Evolutionary conservation across 768 basidiomycete genomes (phyloP).

Genomic region (Suillus discolor): DNA sequence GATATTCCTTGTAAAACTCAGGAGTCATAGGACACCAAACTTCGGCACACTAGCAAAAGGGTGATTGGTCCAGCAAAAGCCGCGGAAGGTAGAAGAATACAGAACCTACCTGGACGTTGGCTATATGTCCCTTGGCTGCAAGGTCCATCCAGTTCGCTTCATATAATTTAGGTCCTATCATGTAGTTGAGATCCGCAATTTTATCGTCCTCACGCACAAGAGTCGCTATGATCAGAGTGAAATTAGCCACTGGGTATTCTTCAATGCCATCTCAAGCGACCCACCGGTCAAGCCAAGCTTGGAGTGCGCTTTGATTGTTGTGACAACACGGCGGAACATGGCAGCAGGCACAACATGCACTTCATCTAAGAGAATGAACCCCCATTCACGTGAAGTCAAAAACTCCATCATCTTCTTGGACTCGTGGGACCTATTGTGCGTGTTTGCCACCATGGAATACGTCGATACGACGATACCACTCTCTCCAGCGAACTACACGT

Average conservation of each 20-base stretch:
- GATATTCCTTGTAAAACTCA: conserved; percentile 97
- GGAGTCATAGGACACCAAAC: conserved; percentile 99
- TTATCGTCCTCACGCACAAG: conserved; percentile 99
- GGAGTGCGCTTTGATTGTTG: conserved; percentile 98
- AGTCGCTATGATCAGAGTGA: conserved; percentile 64
- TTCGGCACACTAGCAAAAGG: conserved; percentile 80
- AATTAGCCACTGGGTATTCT: conserved; percentile 2
- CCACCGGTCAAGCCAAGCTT: conserved; percentile 95
- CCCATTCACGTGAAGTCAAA: conserved; percentile 97
- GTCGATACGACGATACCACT: conserved; percentile 99
- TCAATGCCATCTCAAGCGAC: conserved; percentile 20
- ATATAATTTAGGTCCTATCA: conserved; percentile 99
- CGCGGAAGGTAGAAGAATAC: background rate
- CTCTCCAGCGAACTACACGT: conserved; percentile 84
- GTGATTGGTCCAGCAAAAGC: conserved; percentile 7
- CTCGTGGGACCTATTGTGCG: conserved; percentile 97
- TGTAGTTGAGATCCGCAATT: conserved; percentile 97
- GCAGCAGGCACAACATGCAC: conserved; percentile 99
- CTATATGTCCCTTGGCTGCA: conserved; percentile 98
- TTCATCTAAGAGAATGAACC: conserved; percentile 96
- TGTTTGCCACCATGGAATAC: conserved; percentile 99
- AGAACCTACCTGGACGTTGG: conserved; percentile 90
- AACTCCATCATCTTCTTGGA: conserved; percentile 99
- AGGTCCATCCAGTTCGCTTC: conserved; percentile 99
- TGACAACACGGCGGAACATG: conserved; percentile 97